Conservation (phyloP, 2,329 filamentous ascomycete species). For the Pseudogymnoascus sp. region DNA sequence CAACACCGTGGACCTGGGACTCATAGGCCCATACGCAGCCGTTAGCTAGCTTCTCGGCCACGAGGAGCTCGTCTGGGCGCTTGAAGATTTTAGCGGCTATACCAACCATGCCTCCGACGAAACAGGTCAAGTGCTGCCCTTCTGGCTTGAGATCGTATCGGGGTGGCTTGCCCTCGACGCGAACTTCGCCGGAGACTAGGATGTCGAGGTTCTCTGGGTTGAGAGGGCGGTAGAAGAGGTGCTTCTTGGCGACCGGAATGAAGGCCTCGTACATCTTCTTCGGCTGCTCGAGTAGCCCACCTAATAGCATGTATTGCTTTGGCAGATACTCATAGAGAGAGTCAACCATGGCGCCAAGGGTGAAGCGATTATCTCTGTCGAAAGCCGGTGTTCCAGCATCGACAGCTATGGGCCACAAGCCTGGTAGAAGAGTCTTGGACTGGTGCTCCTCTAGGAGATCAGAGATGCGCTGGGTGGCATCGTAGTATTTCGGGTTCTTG, state of each 20-base stretch:
- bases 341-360: conserved; percentile 49
- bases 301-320: conserved; percentile 59
- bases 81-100: conserved; percentile 57
- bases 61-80: conserved; percentile 51
- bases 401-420: conserved; percentile 54
- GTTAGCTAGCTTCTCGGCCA: conserved; percentile 55
- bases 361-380: conserved; percentile 46
- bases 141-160: conserved; percentile 45
- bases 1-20: conserved; percentile 51
- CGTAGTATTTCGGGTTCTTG: conserved; percentile 74
- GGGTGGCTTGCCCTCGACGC: conserved; percentile 33
- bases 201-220: conserved; percentile 31
- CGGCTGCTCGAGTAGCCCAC: conserved; percentile 48
- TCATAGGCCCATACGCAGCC: conserved; percentile 66
- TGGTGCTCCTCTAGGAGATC: conserved; percentile 49
- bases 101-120: conserved; percentile 63
- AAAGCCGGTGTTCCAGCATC: conserved; percentile 43
- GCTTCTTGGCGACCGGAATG: conserved; percentile 39
- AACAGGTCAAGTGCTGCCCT: conserved; percentile 53
- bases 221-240: conserved; percentile 38
- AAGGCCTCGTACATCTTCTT: conserved; percentile 39
- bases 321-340: conserved; percentile 59
- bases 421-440: conserved; percentile 47
- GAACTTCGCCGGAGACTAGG: conserved; percentile 42
- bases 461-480: conserved; percentile 64